These are phyloP conservation scores for Xylaria flabelliformis DNA, from an alignment of 495 filamentous ascomycete genomes.

Conservation along the genomic window DNA sequence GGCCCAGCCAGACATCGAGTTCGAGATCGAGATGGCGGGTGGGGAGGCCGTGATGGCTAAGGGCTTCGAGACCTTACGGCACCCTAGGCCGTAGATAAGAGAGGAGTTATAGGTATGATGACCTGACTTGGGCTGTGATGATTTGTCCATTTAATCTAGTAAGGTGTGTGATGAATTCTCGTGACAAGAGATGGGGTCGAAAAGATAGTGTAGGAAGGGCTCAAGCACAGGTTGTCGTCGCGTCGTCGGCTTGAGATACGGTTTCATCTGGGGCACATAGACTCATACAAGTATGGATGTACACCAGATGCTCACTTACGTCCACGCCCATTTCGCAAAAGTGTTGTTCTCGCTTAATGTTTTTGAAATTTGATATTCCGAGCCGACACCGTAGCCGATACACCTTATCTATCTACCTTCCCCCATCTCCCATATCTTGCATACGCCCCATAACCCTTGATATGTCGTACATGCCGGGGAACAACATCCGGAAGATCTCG, in stretches of 20 bases:
- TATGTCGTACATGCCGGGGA: conserved; percentile 24
- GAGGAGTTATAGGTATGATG: not conserved
- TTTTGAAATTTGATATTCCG: not conserved
- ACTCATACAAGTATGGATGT: not conserved
- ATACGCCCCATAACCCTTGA: not conserved
- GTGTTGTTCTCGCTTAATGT: not conserved
- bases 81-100: conserved; percentile 22
- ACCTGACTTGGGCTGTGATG: conserved; percentile 8
- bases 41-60: conserved; percentile 48
- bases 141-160: not conserved
- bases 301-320: conserved; percentile 6
- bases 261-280: conserved; percentile 9
- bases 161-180: conserved; percentile 16
- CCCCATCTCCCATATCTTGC: conserved; percentile 10
- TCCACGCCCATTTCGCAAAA: not conserved
- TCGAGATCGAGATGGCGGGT: conserved; percentile 50
- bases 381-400: not conserved
- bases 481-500: conserved; percentile 24
- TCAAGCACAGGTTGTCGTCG: conserved; percentile 3
- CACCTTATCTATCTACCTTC: not conserved
- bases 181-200: conserved; percentile 13
- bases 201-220: conserved; percentile 5
- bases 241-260: conserved; percentile 12
- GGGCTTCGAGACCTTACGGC: conserved; percentile 45
- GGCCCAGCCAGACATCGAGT: conserved; percentile 54